Base-by-base conservation (phyloP, 1,139 yeast species). In the Sugiyamaella novakii region DNA sequence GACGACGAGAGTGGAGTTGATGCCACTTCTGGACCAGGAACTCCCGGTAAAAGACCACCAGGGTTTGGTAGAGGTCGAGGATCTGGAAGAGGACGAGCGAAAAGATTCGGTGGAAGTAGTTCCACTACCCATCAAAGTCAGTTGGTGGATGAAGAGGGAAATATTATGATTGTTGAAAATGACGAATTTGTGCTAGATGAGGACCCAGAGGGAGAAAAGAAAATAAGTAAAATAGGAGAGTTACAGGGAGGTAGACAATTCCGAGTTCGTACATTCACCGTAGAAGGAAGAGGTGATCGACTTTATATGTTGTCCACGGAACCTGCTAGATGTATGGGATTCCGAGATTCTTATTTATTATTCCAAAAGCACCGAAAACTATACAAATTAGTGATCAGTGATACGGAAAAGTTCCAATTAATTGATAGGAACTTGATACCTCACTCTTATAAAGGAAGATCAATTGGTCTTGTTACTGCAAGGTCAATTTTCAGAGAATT, bases 271-370 rank as follows among this genome's bases (percentile, higher is more conserved):
- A 82, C 94, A 0, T 92, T 92, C 68, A 87, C 87, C 3, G 78
- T 91, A 8, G 69, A 77, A 37, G 88, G 86, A 3, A 79, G 83
- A 51, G 96, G 95, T 3, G 78, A 81, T 33, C 75, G 82, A 54
- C 74, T 83, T 51, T 92, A 81, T 66, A 89, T 92, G 95, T 78
- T 92, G 41, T 86, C 96, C 1, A 91, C 98, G 0, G 98, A 91
- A 64, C 96, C 97, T 1, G 98, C 98, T 0, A 77, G 98, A 58
- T 80, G 91, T 60, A 89, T 91, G 58, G 98, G 98, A 2, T 89
- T 89, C 69, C 77, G 98, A 60, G 98, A 92, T 65, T 88, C 97
- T 0, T 91, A 92, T 62, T 75, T 89, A 50, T 75, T 92, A 54
- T 92, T 92, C 72, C 95, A 89, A 64, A 87, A 91, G 46, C 97